Percentiles rank a stretch among this genome's conserved stretches.
phyloP scores from a whole-genome alignment of 2,329 filamentous ascomycete genomes.

The Neocatenulostroma microsporum region DNA sequence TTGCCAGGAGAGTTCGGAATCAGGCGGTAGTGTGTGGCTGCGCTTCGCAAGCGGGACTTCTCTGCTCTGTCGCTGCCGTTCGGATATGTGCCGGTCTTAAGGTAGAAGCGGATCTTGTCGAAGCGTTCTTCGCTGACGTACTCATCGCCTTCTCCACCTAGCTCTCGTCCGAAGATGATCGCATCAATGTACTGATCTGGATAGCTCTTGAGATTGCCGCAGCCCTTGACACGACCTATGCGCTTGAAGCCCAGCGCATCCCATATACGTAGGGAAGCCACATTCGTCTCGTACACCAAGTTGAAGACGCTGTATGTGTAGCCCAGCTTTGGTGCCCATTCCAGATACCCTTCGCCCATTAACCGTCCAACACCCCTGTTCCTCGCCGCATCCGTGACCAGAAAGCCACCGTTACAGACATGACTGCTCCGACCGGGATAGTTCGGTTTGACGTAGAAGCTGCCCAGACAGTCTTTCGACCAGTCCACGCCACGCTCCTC shows the following conservation, averaged over 20 bases:
- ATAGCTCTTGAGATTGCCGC: constrained; percentile 43
- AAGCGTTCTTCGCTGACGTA: constrained; percentile 92
- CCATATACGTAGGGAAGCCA: constrained; percentile 84
- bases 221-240: constrained; percentile 65
- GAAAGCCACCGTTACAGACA: constrained; percentile 61
- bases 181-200: constrained; percentile 42
- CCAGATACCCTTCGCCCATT: constrained; percentile 46
- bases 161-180: constrained; percentile 54
- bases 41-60: constrained; percentile 87
- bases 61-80: constrained; percentile 88
- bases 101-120: constrained; percentile 96
- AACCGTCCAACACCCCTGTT: constrained; percentile 44
- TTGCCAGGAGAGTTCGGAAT: constrained; percentile 41
- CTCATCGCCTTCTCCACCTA: constrained; percentile 61
- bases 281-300: constrained; percentile 87
- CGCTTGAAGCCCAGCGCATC: constrained; percentile 87
- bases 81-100: constrained; percentile 90
- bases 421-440: constrained; percentile 87
- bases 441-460: constrained; percentile 91
- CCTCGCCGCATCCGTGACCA: constrained; percentile 41
- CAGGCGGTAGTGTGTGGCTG: constrained; percentile 91
- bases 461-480: constrained; percentile 73
- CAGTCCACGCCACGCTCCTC: constrained; percentile 53
- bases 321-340: constrained; percentile 51
- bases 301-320: constrained; percentile 94